Evolutionary conservation across 192 early-diverging fungal genomes (phyloP), one percentile per base, ranked within the genome.

Genomic region (Coemansia nantahalensis): DNA sequence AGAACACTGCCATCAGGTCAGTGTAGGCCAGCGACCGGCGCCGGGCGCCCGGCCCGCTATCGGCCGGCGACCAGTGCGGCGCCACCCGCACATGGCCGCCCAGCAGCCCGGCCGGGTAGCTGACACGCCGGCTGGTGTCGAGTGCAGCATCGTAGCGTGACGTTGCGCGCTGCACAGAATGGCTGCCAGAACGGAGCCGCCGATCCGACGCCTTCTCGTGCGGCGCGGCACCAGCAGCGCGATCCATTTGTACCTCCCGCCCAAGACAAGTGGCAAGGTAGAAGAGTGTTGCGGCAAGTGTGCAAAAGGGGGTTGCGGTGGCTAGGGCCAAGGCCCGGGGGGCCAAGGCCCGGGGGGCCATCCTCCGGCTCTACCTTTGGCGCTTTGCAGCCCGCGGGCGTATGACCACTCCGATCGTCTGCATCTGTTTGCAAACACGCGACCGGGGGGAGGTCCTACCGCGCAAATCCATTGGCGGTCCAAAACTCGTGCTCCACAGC

Each of bases 1-100:
- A 76, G 32, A 76, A 76, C 31, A 76, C 72, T 0, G 72, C 72
- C 72, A 76, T 76, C 31, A 76, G 60, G 37, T 76, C 72, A 0
- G 65, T 44, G 36, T 68, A 56, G 19, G 68, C 68, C 42, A 72
- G 61, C 9, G 62, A 65, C 35, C 61, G 61, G n/a, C 68, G 61
- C 28, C 68, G 26, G 13, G 26, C 67, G 11, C 50, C 18, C 28
- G 45, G 30, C 16, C 48, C 56, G 9, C 55, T 49, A 32, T 74
- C 70, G 10, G 54, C 63, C 17, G 42, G 45, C 16, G 70, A 66
- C 45, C 21, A 39, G 15, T 63, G 58, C 17, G 57, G 40, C 2
- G 18, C 34, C 9, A 55, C 23, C 21, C 35, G 46, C 5, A 51
- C 24, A 18, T 54, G 53, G 30, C 54, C 54, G n/a, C 13, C 21